Evolutionary conservation across 2,329 filamentous ascomycete genomes (phyloP), one percentile per base, ranked within the genome.

Genomic region (Pseudocercospora fijiensis): DNA sequence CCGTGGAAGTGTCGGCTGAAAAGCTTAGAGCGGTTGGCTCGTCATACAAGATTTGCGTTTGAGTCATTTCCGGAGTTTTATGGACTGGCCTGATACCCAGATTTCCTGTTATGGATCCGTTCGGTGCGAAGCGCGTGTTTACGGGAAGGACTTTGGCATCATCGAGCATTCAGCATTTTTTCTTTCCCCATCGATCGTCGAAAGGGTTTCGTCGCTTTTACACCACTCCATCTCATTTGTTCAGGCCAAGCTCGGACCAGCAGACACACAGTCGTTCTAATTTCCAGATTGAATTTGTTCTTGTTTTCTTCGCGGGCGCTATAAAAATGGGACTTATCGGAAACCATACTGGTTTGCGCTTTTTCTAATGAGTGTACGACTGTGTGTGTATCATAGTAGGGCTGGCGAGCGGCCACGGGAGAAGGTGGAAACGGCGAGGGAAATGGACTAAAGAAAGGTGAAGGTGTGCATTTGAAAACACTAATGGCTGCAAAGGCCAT

Each of bases 51-150:
- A 47, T 47, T 63, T 68, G 64, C 67, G 63, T 68, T 69, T 69
- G 58, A 62, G 51, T 64, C 63, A 61, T 64, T 61, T 60, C 63
- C 58, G 68, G 68, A 63, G 66, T 68, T 70, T 41, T 61, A 56
- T 66, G 67, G 65, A 67, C 69, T 68, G 69, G 65, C 67, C 43
- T 66, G 66, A 71, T 68, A 70, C 63, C 69, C 68, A 61, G 64
- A 61, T 64, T 64, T 65, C 65, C 66, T 45, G 65, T 69, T 65
- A 61, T 59, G 63, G 49, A 67, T 69, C 26, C 64, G 61, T 65
- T 70, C 56, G 64, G 60, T 27, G 55, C 60, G 62, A 56, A 56
- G 60, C 64, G 64, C 61, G 58, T 55, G 61, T 57, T 43, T 66
- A 4, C 37, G 61, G 33, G 65, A 56, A 63, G 57, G 24, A 63